phyloP scores from a whole-genome alignment of 2,329 filamentous ascomycete genomes.

The Sphaerulina musiva region DNA sequence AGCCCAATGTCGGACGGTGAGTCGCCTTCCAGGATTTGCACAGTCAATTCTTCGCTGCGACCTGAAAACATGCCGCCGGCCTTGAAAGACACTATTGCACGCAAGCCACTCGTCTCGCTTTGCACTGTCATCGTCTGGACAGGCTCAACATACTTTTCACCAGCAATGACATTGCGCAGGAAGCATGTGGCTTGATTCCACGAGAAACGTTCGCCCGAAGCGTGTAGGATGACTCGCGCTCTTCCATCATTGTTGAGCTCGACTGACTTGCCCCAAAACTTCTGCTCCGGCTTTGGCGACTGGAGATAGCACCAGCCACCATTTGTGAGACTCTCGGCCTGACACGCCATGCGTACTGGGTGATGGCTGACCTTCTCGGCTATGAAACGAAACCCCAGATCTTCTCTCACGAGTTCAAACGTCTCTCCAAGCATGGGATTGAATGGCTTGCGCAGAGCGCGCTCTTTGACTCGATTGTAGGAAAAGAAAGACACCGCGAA shows the following conservation, averaged over 20 bases:
- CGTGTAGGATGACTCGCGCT: slow-evolving; percentile 68
- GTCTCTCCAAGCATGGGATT: slow-evolving; percentile 96
- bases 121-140: slow-evolving; percentile 80
- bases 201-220: slow-evolving; percentile 66
- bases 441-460: slow-evolving; percentile 90
- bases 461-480: slow-evolving; percentile 74
- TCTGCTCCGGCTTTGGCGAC: slow-evolving; percentile 80
- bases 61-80: slow-evolving; percentile 96
- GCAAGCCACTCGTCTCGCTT: slow-evolving; percentile 77
- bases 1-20: slow-evolving; percentile 61
- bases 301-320: slow-evolving; percentile 83
- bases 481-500: slow-evolving; percentile 89
- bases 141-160: slow-evolving; percentile 96
- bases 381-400: slow-evolving; percentile 81
- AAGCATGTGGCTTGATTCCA: slow-evolving; percentile 88
- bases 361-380: slow-evolving; percentile 93
- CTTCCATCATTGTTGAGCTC: slow-evolving; percentile 91
- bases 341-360: slow-evolving; percentile 85
- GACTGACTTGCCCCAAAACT: slow-evolving; percentile 97
- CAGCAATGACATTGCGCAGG: slow-evolving; percentile 90
- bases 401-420: slow-evolving; percentile 82
- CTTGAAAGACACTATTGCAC: slow-evolving; percentile 84
- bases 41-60: slow-evolving; percentile 78
- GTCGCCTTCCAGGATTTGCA: slow-evolving; percentile 65
- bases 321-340: slow-evolving; percentile 59